Percentiles rank a stretch among this genome's conserved stretches.
Evolutionary conservation across 140 eudicot genomes (phyloP).

Genomic region (Erigeron philadelphicus): DNA sequence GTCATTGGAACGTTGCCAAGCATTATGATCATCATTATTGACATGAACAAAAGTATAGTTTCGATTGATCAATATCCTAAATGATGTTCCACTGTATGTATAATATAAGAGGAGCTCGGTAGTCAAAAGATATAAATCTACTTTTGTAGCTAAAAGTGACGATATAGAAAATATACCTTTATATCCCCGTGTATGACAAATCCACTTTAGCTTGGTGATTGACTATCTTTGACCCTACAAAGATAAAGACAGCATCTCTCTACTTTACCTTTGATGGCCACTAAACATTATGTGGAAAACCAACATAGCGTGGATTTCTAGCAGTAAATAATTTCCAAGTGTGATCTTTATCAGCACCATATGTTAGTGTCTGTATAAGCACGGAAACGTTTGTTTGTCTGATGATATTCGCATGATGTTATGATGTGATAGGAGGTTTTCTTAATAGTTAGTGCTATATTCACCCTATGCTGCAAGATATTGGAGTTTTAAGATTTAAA

Average conservation of each 20-base stretch:
- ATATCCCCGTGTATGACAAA: constrained; percentile 4
- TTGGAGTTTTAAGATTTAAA: not conserved
- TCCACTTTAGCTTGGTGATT: constrained; percentile 20
- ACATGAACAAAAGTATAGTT: not conserved
- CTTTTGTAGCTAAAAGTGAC: constrained; percentile 32
- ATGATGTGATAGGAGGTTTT: not conserved
- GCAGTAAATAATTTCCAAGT: constrained; percentile 27
- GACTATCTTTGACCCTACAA: constrained; percentile 26
- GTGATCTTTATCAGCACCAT: constrained; percentile 40
- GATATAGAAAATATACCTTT: constrained; percentile 24
- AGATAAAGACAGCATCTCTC: constrained; percentile 7
- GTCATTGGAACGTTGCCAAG: constrained; percentile 5
- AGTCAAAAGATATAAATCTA: constrained; percentile 32
- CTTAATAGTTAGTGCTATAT: constrained; percentile 1
- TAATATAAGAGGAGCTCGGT: constrained; percentile 26
- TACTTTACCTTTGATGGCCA: constrained; percentile 20
- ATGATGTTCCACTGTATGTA: constrained; percentile 27
- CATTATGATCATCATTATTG: not conserved
- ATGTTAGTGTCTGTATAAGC: constrained; percentile 26
- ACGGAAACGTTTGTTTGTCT: constrained; percentile 25
- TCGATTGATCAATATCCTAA: not conserved
- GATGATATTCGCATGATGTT: constrained; percentile 8
- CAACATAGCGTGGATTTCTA: constrained; percentile 31
- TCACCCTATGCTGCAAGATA: not conserved
- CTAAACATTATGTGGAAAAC: constrained; percentile 30